Conservation (phyloP, 169 alveolate species). For the Plasmodium inui region DNA sequence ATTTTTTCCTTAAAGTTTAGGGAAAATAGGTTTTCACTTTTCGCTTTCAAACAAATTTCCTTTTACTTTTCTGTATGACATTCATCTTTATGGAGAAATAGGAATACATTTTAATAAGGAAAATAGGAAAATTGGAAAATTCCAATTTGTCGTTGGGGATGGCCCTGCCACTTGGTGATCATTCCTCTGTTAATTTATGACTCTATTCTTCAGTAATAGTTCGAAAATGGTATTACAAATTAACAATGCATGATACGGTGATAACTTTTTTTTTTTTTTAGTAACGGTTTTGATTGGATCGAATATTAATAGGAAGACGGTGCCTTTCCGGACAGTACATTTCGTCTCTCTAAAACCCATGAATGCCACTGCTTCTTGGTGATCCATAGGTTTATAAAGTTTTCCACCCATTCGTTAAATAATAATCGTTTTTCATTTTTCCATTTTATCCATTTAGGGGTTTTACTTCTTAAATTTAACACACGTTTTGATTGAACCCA, state of each 20-base stretch:
- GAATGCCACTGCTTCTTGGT: background rate
- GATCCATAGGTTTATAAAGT: background rate
- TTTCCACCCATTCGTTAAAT: background rate
- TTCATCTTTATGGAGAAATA: background rate
- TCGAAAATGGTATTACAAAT: background rate
- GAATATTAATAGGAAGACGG: background rate
- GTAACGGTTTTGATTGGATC: too few relatives aligned
- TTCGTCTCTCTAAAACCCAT: background rate
- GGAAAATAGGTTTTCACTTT: background rate
- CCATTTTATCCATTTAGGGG: background rate
- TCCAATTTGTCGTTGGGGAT: background rate
- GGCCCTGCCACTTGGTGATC: background rate
- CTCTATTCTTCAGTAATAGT: background rate
- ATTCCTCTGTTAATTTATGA: background rate
- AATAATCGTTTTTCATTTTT: background rate
- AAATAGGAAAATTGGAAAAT: background rate
- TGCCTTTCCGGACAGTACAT: background rate
- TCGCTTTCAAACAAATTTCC: background rate
- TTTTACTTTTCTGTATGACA: background rate
- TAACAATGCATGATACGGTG: background rate
- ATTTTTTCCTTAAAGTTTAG: background rate
- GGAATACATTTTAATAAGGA: background rate
- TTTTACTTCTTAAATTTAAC: background rate
- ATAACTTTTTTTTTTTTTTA: too few relatives aligned
- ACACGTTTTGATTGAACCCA: background rate